These are phyloP conservation scores for Aspergillus diversus DNA, from an alignment of 495 filamentous ascomycete genomes.

Conservation along the genomic window DNA sequence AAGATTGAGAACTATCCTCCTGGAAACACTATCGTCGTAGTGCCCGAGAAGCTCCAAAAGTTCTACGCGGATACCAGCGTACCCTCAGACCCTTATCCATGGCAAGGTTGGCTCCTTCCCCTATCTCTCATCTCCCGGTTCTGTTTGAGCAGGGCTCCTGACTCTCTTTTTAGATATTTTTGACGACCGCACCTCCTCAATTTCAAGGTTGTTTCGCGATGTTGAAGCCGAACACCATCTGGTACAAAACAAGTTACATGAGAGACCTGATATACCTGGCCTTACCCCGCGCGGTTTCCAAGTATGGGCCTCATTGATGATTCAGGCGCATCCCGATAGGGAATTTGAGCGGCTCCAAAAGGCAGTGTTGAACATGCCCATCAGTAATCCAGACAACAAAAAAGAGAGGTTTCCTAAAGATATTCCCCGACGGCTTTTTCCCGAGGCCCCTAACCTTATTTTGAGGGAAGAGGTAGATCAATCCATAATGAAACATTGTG, in stretches of 20 bases:
- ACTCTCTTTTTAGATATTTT: conserved; percentile 49
- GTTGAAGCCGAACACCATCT: conserved; percentile 81
- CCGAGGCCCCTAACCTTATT: conserved; percentile 44
- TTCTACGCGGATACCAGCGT: conserved; percentile 74
- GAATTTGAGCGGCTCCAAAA: conserved; percentile 77
- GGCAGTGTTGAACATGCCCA: conserved; percentile 73
- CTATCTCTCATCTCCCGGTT: not conserved
- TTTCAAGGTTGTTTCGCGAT: conserved; percentile 75
- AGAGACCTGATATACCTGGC: conserved; percentile 70
- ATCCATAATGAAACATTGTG: conserved; percentile 50
- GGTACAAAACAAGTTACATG: conserved; percentile 62
- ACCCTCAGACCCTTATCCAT: conserved; percentile 66
- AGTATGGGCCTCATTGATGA: conserved; percentile 72
- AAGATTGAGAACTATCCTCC: conserved; percentile 81
- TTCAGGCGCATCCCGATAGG: conserved; percentile 75
- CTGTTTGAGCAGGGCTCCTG: conserved; percentile 12
- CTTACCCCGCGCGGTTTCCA: conserved; percentile 82
- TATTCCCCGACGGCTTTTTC: conserved; percentile 74
- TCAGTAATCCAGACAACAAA: conserved; percentile 71
- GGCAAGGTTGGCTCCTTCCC: conserved; percentile 52
- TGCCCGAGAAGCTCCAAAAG: conserved; percentile 75
- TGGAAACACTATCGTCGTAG: conserved; percentile 74
- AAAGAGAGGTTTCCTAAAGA: conserved; percentile 80
- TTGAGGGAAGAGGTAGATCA: conserved; percentile 48
- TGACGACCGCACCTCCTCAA: conserved; percentile 55